These are phyloP conservation scores for Penicillium olsonii DNA, from an alignment of 2,329 filamentous ascomycete species.

Conservation along the genomic window DNA sequence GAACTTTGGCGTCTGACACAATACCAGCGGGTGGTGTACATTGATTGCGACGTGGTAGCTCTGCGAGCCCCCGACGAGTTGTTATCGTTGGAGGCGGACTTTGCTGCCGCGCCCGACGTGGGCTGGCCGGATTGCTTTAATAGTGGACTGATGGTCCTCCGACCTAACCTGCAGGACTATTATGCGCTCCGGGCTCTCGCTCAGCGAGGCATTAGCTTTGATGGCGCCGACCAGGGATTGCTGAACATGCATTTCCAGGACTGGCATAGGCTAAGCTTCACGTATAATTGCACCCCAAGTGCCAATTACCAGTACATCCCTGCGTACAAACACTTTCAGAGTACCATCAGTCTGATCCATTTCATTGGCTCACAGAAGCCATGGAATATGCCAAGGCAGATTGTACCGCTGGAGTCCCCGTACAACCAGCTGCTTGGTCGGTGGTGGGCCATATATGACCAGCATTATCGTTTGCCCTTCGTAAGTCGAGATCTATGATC, in stretches of 20 bases:
- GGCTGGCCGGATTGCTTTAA: conserved; percentile 99
- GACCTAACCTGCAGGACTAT: conserved; percentile 83
- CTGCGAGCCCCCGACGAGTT: conserved; percentile 90
- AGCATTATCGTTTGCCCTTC: conserved; percentile 65
- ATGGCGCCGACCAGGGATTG: conserved; percentile 93
- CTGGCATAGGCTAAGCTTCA: conserved; percentile 88
- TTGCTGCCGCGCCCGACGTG: conserved; percentile 83
- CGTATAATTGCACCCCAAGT: conserved; percentile 95
- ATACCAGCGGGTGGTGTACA: conserved; percentile 88
- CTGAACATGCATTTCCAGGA: conserved; percentile 90
- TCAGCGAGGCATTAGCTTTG: conserved; percentile 85
- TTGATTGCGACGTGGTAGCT: conserved; percentile 92
- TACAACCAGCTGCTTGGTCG: conserved; percentile 81
- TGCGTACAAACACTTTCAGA: conserved; percentile 90
- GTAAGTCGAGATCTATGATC: conserved; percentile 10
- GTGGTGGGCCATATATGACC: conserved; percentile 96
- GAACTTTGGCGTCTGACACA: conserved; percentile 88
- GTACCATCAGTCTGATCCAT: conserved; percentile 85
- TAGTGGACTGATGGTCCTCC: conserved; percentile 91
- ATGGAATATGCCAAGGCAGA: conserved; percentile 65
- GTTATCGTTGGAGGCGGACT: conserved; percentile 65
- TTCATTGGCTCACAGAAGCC: conserved; percentile 93
- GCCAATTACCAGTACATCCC: conserved; percentile 97
- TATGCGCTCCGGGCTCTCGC: conserved; percentile 82
- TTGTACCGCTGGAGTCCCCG: conserved; percentile 37